A percentile compares a stretch with the other conserved stretches of the same genome.
These are phyloP conservation scores for Pulveroboletus sp. DNA, from an alignment of 768 basidiomycete genomes.

Conservation along the genomic window DNA sequence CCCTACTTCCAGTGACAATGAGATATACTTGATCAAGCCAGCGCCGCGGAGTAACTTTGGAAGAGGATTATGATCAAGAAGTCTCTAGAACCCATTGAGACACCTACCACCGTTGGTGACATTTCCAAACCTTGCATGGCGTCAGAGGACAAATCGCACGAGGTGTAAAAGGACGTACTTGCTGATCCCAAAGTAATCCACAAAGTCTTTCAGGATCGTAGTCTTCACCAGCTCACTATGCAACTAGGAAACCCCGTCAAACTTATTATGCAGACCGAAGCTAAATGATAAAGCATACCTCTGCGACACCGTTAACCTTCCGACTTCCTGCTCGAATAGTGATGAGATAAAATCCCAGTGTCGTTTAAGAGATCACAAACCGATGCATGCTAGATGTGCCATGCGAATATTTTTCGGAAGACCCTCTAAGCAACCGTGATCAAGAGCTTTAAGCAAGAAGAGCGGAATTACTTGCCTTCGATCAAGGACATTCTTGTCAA, in stretches of 20 bases:
- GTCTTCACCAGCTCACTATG: slow-evolving; percentile 86
- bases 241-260: slow-evolving; percentile 38
- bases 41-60: slow-evolving; percentile 79
- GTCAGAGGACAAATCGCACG: slow-evolving; percentile 11
- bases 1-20: neutral
- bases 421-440: slow-evolving; percentile 51
- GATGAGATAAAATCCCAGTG: neutral
- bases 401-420: slow-evolving; percentile 82
- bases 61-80: neutral
- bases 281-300: slow-evolving; percentile 37
- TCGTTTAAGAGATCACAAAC: slow-evolving; percentile 21
- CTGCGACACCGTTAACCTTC: slow-evolving; percentile 95
- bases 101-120: slow-evolving; percentile 88
- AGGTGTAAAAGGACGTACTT: slow-evolving; percentile 39
- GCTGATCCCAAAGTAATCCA: slow-evolving; percentile 85
- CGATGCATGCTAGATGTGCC: slow-evolving; percentile 90
- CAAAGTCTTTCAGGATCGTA: slow-evolving; percentile 87
- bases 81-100: neutral
- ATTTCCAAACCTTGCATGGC: slow-evolving; percentile 58
- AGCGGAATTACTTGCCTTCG: slow-evolving; percentile 50
- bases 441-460: neutral
- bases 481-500: slow-evolving; percentile 88
- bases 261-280: neutral
- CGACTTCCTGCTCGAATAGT: slow-evolving; percentile 48
- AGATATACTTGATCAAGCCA: slow-evolving; percentile 75